Evolutionary conservation across 306 rosid genomes (phyloP).

Genomic region (Rosa multiflora): DNA sequence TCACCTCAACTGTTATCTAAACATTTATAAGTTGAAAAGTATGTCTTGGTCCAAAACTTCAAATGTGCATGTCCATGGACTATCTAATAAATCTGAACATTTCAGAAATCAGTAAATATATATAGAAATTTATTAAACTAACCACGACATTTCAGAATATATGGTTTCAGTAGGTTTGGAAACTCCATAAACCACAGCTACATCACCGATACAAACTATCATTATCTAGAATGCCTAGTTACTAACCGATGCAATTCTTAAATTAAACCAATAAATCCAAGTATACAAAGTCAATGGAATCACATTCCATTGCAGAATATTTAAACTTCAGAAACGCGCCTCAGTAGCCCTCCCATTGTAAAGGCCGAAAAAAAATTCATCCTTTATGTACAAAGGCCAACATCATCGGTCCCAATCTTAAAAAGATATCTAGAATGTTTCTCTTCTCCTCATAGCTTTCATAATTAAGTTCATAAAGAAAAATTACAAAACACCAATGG

Average conservation of each 20-base stretch:
- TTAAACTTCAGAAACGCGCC: constrained; percentile 45
- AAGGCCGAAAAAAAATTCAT: constrained; percentile 64
- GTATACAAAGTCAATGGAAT: constrained; percentile 51
- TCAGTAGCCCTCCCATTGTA: constrained; percentile 42
- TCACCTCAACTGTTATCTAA: neutral
- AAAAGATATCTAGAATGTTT: constrained; percentile 37
- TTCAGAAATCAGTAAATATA: neutral
- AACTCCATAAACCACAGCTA: neutral
- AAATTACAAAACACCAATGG: constrained; percentile 39
- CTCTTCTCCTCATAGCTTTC: constrained; percentile 54
- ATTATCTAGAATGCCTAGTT: neutral
- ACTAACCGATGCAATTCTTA: constrained; percentile 35
- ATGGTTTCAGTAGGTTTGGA: neutral
- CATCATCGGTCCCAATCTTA: constrained; percentile 53
- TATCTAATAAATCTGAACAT: neutral
- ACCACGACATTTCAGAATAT: neutral
- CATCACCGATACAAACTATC: neutral
- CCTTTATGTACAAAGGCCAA: constrained; percentile 82
- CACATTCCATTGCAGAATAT: constrained; percentile 49
- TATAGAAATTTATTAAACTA: neutral
- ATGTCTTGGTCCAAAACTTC: neutral
- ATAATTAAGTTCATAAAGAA: constrained; percentile 48
- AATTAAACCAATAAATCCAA: constrained; percentile 41
- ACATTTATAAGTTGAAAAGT: neutral
- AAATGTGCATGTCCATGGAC: neutral